Evolutionary conservation across 2,329 filamentous ascomycete species (phyloP), one percentile per base, ranked within the genome.

Genomic region (Madurella mycetomatis): DNA sequence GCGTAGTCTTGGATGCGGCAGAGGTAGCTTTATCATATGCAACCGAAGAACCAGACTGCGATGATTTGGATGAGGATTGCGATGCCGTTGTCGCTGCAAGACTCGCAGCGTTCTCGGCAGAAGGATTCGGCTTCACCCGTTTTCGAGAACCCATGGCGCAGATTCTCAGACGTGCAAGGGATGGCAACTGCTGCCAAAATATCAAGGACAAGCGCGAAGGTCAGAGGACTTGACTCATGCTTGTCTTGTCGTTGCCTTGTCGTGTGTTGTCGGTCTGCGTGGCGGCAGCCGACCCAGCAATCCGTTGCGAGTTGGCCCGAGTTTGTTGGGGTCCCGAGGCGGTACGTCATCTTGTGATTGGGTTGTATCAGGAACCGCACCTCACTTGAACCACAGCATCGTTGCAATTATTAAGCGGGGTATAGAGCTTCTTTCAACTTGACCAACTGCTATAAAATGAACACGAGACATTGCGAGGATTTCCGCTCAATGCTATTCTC

Each of bases 111-210:
- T 41, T 31, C 37, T 54, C 53, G 9, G 53, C 49, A 41, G 64
- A 56, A 48, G 71, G 67, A 52, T 71, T 70, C 17, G 67, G 70
- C 57, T 71, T 70, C 42, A 66, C 60, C 55, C 73, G 72, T 62
- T 77, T 77, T 57, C 72, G 67, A 46, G 71, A 67, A 62, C 66
- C 69, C 73, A 76, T 76, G 59, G 56, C 62, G 58, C 46, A 34
- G 34, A 46, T 40, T 11, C 34, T 15, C 34, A 43, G 54, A 39
- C 15, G 43, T 19, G 41, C 32, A 13, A 15, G n/a, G 12, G 32
- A n/a, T n/a, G 34, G 11, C 25, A 25, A 25, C 25, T 25, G 25
- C 25, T 7, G 3, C 7, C 25, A 25, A 25, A 25, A 25, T 11
- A 11, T 9, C 34, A 37, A 11, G 11, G 11, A 2, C 34, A 5